Evolutionary conservation across 139 green algal species (phyloP), one percentile per base, ranked within the genome.

Genomic region (Coelastrella sp.): DNA sequence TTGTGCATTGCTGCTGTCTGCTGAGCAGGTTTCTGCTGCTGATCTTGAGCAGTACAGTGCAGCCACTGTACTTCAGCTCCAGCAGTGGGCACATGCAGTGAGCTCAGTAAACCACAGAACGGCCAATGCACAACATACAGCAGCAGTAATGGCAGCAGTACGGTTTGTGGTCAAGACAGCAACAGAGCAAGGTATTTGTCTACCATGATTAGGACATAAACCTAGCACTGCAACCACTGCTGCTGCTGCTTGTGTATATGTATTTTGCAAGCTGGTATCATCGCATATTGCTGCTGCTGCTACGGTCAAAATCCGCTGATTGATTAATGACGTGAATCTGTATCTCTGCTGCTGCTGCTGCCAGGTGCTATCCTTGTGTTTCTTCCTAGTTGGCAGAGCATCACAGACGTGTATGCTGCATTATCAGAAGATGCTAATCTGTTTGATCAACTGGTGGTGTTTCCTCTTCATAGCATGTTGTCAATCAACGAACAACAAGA

Each of bases 401-500:
- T 79, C 7, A 37, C 34, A 4, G n/a, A 79, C 41, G 43, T 79
- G 43, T 69, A 87, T 53, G 83, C 90, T 48, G 86, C 80, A 0
- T 30, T 82, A 13, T 51, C 68, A 57, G 0, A 86, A 4, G 30
- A 83, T 27, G 82, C 60, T 6, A 23, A 6, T 8, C 25, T 79
- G 6, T 19, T 40, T 5, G 37, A 35, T 2, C 35, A 21, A 2
- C 32, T 69, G 50, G 17, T 69, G 30, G 3, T 83, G 50, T 69
- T 57, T 51, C 48, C 66, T 23, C 75, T 93, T 25, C 88, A 92
- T 69, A 85, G 75, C 6, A 37, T 62, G 35, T 11, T 92, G 50
- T 63, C 88, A 3, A 76, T 86, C 60, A 79, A 8, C 32, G 83
- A 91, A 37, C 90, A 93, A 66, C 35, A 62, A 11, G 21, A 69